phyloP scores from a whole-genome alignment of 192 early-diverging fungal species.

The Mortierella claussenii region DNA sequence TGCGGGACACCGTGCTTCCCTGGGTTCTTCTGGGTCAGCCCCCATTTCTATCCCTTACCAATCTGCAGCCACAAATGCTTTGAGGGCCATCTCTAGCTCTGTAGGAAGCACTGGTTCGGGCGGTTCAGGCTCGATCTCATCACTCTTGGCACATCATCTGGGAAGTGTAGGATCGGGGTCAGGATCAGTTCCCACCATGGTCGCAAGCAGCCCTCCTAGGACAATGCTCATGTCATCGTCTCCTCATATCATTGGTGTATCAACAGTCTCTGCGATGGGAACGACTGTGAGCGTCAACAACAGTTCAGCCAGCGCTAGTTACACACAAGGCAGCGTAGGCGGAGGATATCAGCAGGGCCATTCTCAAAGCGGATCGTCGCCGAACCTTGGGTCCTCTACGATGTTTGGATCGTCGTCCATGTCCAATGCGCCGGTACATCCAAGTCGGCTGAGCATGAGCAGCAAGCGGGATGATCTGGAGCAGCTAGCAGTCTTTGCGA shows the following conservation, averaged over 20 bases:
- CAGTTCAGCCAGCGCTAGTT: not conserved
- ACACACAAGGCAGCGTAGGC: too few relatives aligned
- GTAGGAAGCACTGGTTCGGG: slow-evolving; percentile 49
- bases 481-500: slow-evolving; percentile 53
- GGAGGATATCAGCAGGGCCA: not conserved
- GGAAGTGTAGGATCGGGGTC: slow-evolving; percentile 22
- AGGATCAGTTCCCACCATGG: slow-evolving; percentile 1
- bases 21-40: slow-evolving; percentile 8
- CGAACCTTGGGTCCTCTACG: slow-evolving; percentile 13
- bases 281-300: slow-evolving; percentile 36
- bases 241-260: slow-evolving; percentile 33
- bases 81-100: slow-evolving; percentile 46
- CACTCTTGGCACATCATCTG: slow-evolving; percentile 33
- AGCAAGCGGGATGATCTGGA: slow-evolving; percentile 45
- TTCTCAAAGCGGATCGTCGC: not conserved
- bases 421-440: slow-evolving; percentile 24
- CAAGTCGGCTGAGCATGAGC: slow-evolving; percentile 40
- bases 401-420: slow-evolving; percentile 18
- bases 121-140: slow-evolving; percentile 42
- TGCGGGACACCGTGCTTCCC: slow-evolving; percentile 14
- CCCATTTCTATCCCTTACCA: slow-evolving; percentile 47
- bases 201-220: slow-evolving; percentile 41
- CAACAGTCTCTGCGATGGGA: slow-evolving; percentile 36
- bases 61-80: slow-evolving; percentile 41
- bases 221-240: slow-evolving; percentile 45